Base-by-base conservation (phyloP, 179 eudicot genomes). In the Heliamphora pulchella region DNA sequence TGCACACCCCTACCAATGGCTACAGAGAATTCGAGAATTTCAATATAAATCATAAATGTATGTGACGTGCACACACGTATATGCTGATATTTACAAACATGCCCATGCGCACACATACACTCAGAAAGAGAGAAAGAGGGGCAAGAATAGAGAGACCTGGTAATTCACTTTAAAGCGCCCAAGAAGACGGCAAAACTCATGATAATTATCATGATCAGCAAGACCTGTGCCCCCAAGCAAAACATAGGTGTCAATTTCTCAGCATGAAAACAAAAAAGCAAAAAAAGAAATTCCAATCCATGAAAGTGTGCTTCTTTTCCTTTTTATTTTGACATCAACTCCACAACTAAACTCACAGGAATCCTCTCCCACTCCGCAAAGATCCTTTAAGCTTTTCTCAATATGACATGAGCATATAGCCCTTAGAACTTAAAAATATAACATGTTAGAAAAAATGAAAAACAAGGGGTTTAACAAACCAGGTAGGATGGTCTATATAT, bases 161-260 rank as follows among this genome's bases (percentile, higher is more conserved):
- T 91, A 96, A 86, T 91, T 93, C 79, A 92, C 87, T 86, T 91
- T 90, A 83, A 96, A 96, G 77, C 99, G 97, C 68, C 99, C 99
- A 73, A 96, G 95, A 78, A 95, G 95, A 85, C 98, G 98, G 79
- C 98, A 95, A 87, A 90, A 95, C 85, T 94, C 98, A 77, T 96
- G 97, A 85, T 96, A 96, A 88, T 96, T 96, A 82, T 94, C 99
- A 87, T 96, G 98, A 80, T 89, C 91, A 81, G 93, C 94, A 81
- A 96, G 96, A 91, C 99, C 99, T 96, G 85, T 80, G 69, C 79
- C 58, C 20, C 18, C 41, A 70, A 75, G n/a, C 71, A 18, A 50
- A 74, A 77, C 3, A 67, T 50, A 44, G 62, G 54, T 73, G 48
- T 55, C 8, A 58, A 69, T 51, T 8, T 43, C 71, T 53, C 51